Conservation (phyloP, 306 rosid species). For the Acacia melanoxylon region DNA sequence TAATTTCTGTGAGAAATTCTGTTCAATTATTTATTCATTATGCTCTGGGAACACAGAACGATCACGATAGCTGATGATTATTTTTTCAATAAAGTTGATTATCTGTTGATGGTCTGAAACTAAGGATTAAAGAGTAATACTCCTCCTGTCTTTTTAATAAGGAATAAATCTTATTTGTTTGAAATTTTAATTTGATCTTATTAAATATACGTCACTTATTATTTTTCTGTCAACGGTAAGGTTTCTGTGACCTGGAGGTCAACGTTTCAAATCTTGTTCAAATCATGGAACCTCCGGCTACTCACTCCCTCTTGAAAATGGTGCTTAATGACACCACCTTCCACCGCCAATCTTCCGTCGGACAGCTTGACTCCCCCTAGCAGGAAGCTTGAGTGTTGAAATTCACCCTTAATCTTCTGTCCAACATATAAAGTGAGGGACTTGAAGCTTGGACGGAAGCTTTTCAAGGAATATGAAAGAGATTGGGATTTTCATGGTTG, state of each 20-base stretch:
- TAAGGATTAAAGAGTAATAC: neutral
- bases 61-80: neutral
- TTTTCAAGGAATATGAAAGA: constrained; percentile 80
- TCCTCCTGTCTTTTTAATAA: no score
- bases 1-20: neutral
- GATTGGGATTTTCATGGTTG: constrained; percentile 66
- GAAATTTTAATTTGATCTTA: no score
- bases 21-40: neutral
- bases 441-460: neutral
- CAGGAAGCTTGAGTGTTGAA: constrained; percentile 93
- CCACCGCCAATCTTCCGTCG: constrained; percentile 75
- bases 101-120: neutral
- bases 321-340: constrained; percentile 68
- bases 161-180: no score
- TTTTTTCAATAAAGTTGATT: neutral
- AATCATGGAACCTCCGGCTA: no score
- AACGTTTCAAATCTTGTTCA: no score
- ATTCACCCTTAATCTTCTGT: constrained; percentile 72
- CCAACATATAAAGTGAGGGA: constrained; percentile 51
- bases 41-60: neutral
- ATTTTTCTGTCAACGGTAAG: no score
- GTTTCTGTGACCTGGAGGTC: no score
- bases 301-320: no score
- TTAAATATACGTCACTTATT: no score
- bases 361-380: constrained; percentile 89